Conservation (phyloP, 73 alveolate species). For the Paramecium bursaria region DNA sequence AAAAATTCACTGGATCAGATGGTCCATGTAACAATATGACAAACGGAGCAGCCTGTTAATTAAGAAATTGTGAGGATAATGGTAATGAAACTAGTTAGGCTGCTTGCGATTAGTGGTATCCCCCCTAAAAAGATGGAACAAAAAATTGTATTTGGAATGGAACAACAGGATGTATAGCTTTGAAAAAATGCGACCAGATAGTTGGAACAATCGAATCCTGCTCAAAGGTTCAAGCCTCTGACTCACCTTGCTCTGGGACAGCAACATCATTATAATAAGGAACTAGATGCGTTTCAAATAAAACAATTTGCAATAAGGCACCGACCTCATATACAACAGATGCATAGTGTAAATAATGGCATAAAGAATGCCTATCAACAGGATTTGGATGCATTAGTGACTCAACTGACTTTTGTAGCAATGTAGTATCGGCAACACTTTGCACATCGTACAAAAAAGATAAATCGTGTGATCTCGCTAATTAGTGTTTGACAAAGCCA, state of each 20-base stretch:
- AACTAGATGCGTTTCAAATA: no score
- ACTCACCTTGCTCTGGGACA: slow-evolving; percentile 29
- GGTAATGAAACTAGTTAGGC: neutral
- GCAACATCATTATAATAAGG: no score
- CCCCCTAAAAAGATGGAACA: no score
- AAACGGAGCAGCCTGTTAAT: no score
- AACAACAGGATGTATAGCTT: slow-evolving; percentile 21
- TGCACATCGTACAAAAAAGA: no score
- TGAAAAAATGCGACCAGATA: slow-evolving; percentile 10
- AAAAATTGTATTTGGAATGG: slow-evolving; percentile 24
- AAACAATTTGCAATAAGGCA: slow-evolving; percentile 3
- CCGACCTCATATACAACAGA: neutral
- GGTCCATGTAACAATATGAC: slow-evolving; percentile 49
- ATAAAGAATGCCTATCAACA: neutral
- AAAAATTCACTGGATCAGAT: slow-evolving; percentile 12
- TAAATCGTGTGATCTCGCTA: no score
- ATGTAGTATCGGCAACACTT: no score
- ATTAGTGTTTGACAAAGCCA: no score
- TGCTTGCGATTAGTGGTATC: slow-evolving; percentile 16
- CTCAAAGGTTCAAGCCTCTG: slow-evolving; percentile 32
- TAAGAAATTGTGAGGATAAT: slow-evolving; percentile 29
- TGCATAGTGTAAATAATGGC: neutral
- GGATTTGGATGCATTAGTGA: neutral
- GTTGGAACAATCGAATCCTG: slow-evolving; percentile 31
- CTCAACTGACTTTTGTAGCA: no score